Evolutionary conservation across 768 basidiomycete species (phyloP).

Genomic region (Lactarius trivialis): DNA sequence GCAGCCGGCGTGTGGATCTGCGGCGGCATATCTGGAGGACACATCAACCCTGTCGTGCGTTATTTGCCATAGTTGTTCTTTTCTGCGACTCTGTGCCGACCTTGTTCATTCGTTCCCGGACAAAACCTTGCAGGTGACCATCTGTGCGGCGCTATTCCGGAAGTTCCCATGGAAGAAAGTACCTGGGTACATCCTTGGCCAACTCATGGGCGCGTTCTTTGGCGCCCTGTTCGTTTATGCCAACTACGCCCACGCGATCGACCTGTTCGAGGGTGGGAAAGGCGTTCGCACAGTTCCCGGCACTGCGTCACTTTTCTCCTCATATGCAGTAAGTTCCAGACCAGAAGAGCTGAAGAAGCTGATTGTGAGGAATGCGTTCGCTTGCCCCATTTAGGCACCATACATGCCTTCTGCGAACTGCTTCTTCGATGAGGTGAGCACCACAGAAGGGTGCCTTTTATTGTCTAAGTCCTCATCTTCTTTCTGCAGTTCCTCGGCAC

Average conservation of each 20-base stretch:
- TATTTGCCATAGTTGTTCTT: background rate
- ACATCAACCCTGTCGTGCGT: conserved; percentile 35
- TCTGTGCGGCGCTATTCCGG: conserved; percentile 60
- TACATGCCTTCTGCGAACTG: conserved; percentile 38
- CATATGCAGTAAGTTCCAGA: conserved; percentile 46
- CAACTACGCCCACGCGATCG: conserved; percentile 60
- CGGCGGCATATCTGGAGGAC: conserved; percentile 65
- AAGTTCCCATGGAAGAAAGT: conserved; percentile 78
- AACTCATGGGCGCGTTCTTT: conserved; percentile 52
- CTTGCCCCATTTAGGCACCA: conserved; percentile 26
- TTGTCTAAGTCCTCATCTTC: background rate
- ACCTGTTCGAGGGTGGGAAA: conserved; percentile 51
- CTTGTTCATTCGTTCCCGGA: background rate
- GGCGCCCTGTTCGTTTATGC: conserved; percentile 54
- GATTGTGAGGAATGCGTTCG: background rate
- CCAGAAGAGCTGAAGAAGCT: background rate
- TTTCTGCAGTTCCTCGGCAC: conserved; percentile 45
- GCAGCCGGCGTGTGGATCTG: conserved; percentile 64
- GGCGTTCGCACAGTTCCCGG: conserved; percentile 46
- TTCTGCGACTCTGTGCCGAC: background rate
- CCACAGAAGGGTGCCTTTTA: background rate
- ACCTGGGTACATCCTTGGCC: conserved; percentile 56
- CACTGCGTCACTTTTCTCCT: conserved; percentile 53
- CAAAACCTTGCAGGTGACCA: conserved; percentile 44
- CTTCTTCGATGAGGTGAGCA: conserved; percentile 40